Percentiles rank a stretch among this genome's conserved stretches.
Evolutionary conservation across 192 early-diverging fungal genomes (phyloP).

Genomic region (Backusella sp.): DNA sequence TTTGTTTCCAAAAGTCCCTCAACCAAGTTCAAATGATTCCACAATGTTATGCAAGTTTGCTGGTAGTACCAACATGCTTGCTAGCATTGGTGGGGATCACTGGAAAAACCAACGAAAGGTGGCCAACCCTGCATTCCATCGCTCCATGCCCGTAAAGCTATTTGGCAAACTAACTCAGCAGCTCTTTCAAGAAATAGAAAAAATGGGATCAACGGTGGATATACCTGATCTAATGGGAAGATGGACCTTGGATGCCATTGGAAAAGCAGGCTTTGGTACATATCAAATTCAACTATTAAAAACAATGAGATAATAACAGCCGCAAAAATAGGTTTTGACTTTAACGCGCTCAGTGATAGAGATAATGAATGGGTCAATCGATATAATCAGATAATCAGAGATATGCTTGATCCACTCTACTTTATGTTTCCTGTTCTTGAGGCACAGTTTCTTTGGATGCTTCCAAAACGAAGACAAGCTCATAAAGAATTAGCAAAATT

Average conservation of each 20-base stretch:
- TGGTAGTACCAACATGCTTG: too few species aligned
- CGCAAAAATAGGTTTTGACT: not conserved
- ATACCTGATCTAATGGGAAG: slow-evolving; percentile 19
- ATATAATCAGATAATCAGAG: slow-evolving; percentile 11
- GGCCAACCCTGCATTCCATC: slow-evolving; percentile 32
- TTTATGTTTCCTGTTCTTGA: slow-evolving; percentile 19
- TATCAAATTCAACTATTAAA: too few species aligned
- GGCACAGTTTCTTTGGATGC: not conserved
- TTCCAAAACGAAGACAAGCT: slow-evolving; percentile 13
- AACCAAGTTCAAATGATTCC: too few species aligned
- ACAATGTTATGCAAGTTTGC: too few species aligned
- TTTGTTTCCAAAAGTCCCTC: too few species aligned
- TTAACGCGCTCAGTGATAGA: slow-evolving; percentile 18
- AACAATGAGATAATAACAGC: too few species aligned
- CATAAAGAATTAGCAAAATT: slow-evolving; percentile 12
- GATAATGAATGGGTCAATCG: slow-evolving; percentile 10
- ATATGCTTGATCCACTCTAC: not conserved
- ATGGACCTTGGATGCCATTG: slow-evolving; percentile 27
- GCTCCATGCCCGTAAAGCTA: slow-evolving; percentile 29
- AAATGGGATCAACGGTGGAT: not conserved
- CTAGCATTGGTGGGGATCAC: too few species aligned
- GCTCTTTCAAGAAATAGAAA: not conserved
- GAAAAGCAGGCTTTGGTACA: slow-evolving; percentile 25
- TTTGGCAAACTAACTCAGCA: slow-evolving; percentile 21
- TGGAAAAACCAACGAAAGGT: slow-evolving; percentile 3